Evolutionary conservation across 2,329 filamentous ascomycete species (phyloP).

Genomic region (Fusarium solani-melongenae): DNA sequence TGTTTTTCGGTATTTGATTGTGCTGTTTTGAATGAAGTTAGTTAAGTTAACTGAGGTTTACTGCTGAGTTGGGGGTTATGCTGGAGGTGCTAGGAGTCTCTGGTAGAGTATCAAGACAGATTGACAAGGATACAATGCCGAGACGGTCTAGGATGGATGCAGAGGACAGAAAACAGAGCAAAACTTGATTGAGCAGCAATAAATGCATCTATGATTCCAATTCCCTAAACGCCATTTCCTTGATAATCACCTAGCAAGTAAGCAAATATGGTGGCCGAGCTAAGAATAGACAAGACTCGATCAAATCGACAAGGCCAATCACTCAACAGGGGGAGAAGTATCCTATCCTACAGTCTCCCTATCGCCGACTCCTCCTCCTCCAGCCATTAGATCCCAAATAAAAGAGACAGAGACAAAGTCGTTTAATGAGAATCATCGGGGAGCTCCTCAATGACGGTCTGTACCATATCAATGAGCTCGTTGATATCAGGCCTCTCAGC

Average conservation of each 20-base stretch:
- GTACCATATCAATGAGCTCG: slow-evolving; percentile 83
- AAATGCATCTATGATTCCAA: slow-evolving; percentile 38
- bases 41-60: neutral
- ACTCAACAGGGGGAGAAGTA: slow-evolving; percentile 12
- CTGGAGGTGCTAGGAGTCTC: neutral
- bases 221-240: slow-evolving; percentile 40
- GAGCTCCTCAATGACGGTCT: slow-evolving; percentile 74
- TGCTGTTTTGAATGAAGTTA: neutral
- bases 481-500: slow-evolving; percentile 88
- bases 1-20: slow-evolving; percentile 28
- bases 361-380: slow-evolving; percentile 4
- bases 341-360: slow-evolving; percentile 28
- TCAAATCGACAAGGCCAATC: slow-evolving; percentile 13
- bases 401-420: neutral
- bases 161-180: slow-evolving; percentile 13
- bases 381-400: neutral
- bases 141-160: neutral
- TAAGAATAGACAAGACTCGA: neutral
- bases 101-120: neutral
- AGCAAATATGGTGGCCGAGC: slow-evolving; percentile 3
- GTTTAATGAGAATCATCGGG: slow-evolving; percentile 61
- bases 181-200: slow-evolving; percentile 30
- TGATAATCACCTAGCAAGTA: slow-evolving; percentile 12
- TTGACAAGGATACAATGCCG: neutral
- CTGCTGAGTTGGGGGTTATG: neutral